Evolutionary conservation across 306 rosid species (phyloP), one percentile per base, ranked within the genome.

Genomic region (Begonia loranthoides): DNA sequence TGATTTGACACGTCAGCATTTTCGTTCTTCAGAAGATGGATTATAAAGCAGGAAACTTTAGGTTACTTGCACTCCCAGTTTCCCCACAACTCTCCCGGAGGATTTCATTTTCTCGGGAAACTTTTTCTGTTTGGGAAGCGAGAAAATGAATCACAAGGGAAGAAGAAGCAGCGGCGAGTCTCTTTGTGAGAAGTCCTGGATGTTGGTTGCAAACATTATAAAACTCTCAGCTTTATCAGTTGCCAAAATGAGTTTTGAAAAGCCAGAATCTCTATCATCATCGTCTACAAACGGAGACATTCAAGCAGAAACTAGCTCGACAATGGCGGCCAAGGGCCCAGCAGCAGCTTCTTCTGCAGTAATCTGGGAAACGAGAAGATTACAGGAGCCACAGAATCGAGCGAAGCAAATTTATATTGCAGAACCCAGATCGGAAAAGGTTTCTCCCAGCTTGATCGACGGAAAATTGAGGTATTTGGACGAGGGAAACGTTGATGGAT

Each of bases 121-220:
- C 6, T 10, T 43, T 28, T 44, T 51, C 16, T 46, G 44, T 33
- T 45, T 44, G 52, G 49, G 43, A 17, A n/a, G 19, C 11, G 13
- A 49, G 12, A 50, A 16, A 50, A 76, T 81, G 87, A 59, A 28
- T 36, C 19, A 66, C 16, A 66, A 65, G 53, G 66, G 17, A 57
- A 63, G 54, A 41, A 66, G 76, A 63, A 69, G 19, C 53, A 66
- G 51, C n/a, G 53, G 51, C n/a, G 53, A 49, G 28, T 70, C 77
- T 45, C 72, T 86, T 0, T 90, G 86, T 51, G 88, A 82, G 78
- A 70, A 76, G 49, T 74, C 95, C 4, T 82, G 82, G 82, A 33
- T 60, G 22, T 64, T 78, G 44, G 79, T 80, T 48, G 70, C 85
- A 38, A 90, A 80, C 62, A 21, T 82, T 38, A 67, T 90, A 14